These are phyloP conservation scores for Dionaea muscipula DNA, from an alignment of 179 eudicot genomes.

Conservation along the genomic window DNA sequence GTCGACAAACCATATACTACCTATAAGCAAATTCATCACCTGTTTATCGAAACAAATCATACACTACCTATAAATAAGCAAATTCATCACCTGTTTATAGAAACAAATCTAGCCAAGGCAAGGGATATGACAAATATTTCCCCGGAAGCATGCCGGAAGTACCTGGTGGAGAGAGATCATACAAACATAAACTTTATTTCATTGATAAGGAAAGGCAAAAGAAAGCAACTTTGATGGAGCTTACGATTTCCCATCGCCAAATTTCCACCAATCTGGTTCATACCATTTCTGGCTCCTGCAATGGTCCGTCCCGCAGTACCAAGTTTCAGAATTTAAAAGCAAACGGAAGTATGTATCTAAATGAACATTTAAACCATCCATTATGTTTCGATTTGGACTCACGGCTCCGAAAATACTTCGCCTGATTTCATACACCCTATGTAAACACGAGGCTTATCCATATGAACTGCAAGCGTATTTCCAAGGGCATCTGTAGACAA, in stretches of 20 bases:
- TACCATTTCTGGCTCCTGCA: conserved; percentile 55
- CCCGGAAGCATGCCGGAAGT: conserved; percentile 65
- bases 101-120: conserved; percentile 48
- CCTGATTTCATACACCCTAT: conserved; percentile 78
- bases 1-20: neutral
- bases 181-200: neutral
- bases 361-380: neutral
- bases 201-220: neutral
- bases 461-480: conserved; percentile 36
- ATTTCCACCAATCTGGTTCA: conserved; percentile 83
- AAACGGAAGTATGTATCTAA: neutral
- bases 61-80: neutral
- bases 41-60: conserved; percentile 43
- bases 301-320: conserved; percentile 4
- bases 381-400: conserved; percentile 18
- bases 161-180: conserved; percentile 21
- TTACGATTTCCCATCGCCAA: conserved; percentile 63
- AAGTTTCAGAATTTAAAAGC: neutral
- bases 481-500: conserved; percentile 43
- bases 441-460: conserved; percentile 44
- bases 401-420: conserved; percentile 61
- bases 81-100: conserved; percentile 37
- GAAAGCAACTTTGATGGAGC: conserved; percentile 6
- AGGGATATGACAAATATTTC: conserved; percentile 51
- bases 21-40: conserved; percentile 1